A percentile compares a stretch with the other conserved stretches of the same genome.
phyloP scores from a whole-genome alignment of 306 rosid genomes.

The Delonix regia region DNA sequence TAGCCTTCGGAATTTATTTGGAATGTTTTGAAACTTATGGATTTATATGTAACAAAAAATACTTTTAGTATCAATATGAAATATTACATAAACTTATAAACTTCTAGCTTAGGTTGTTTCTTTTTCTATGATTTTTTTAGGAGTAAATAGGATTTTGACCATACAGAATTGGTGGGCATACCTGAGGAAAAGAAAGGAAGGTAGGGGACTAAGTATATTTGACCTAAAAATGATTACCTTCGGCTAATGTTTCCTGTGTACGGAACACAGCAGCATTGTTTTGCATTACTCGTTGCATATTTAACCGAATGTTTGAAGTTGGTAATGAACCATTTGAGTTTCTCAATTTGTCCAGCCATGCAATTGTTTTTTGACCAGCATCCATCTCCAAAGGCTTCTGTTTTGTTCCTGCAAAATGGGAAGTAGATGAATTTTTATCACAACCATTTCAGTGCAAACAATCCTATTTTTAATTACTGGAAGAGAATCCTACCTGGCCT shows the following conservation, averaged over 20 bases:
- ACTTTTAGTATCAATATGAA: background rate
- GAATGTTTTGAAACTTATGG: too few relatives aligned
- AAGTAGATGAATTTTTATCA: conserved; percentile 14
- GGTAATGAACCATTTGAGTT: conserved; percentile 85
- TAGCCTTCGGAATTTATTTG: background rate
- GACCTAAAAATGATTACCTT: conserved; percentile 53
- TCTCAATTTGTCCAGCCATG: conserved; percentile 93
- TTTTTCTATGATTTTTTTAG: too few relatives aligned
- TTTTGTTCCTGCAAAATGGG: conserved; percentile 65
- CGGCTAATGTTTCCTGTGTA: conserved; percentile 88
- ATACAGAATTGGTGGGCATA: background rate
- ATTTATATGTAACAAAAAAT: background rate
- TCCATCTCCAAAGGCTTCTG: conserved; percentile 89
- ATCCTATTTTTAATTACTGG: background rate
- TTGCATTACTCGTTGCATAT: conserved; percentile 98
- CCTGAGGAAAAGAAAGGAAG: background rate
- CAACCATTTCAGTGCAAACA: background rate
- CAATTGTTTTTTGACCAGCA: conserved; percentile 91
- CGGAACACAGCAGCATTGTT: conserved; percentile 98
- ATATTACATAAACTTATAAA: too few relatives aligned
- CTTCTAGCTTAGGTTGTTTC: too few relatives aligned
- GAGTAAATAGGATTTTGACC: background rate
- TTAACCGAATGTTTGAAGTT: conserved; percentile 80
- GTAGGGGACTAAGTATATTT: background rate
- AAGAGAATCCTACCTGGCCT: conserved; percentile 69